Evolutionary conservation across 1,284 basidiomycete genomes (phyloP).

Genomic region (Cryptococcus sp.): DNA sequence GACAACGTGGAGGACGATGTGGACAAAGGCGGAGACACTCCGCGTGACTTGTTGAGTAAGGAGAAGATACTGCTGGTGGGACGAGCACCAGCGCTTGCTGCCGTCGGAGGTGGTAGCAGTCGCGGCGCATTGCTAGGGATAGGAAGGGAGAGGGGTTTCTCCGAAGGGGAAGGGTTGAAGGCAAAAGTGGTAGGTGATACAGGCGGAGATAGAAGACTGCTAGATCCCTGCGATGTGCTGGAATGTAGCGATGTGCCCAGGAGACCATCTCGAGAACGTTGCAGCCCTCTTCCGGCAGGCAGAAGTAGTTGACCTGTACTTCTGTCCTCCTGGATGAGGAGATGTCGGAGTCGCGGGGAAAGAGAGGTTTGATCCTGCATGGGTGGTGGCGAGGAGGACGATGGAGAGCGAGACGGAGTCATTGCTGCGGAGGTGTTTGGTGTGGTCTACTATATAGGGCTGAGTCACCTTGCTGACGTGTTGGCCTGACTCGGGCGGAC

Average conservation of each 20-base stretch:
- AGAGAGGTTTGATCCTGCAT: neutral
- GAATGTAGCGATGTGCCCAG: too few relatives aligned
- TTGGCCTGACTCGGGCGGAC: too few relatives aligned
- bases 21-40: slow-evolving; percentile 11
- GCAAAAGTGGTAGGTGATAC: slow-evolving; percentile 8
- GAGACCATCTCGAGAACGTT: too few relatives aligned
- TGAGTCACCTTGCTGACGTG: too few relatives aligned
- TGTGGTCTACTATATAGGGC: neutral
- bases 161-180: slow-evolving; percentile 6
- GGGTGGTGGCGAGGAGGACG: neutral
- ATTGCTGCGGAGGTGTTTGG: neutral
- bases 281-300: too few relatives aligned
- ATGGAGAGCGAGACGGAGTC: neutral
- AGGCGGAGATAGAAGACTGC: slow-evolving; percentile 9
- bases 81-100: neutral
- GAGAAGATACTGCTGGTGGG: slow-evolving; percentile 24
- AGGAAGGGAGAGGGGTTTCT: neutral
- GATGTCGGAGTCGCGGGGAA: neutral
- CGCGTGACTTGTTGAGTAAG: slow-evolving; percentile 21
- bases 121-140: neutral
- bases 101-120: neutral
- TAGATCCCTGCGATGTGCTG: too few relatives aligned
- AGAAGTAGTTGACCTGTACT: too few relatives aligned
- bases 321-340: neutral
- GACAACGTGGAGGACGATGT: slow-evolving; percentile 9